Percentiles rank a stretch among this genome's conserved stretches.
These are phyloP conservation scores for Colletotrichum sublineola DNA, from an alignment of 2,329 filamentous ascomycete species.

Conservation along the genomic window DNA sequence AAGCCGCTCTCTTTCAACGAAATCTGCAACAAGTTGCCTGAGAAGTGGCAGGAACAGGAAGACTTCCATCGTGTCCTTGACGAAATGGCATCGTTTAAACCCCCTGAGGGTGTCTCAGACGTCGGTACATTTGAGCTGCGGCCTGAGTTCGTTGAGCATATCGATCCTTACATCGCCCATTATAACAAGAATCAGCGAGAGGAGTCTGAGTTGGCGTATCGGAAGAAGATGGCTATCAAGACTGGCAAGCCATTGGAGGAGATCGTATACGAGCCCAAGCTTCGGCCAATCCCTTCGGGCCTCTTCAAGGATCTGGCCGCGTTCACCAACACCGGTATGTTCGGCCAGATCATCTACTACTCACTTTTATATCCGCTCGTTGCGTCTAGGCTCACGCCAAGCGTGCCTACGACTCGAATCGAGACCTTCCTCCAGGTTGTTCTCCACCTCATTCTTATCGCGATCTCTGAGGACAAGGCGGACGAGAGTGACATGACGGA, in stretches of 20 bases:
- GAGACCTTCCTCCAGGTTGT: conserved; percentile 95
- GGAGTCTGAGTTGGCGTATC: conserved; percentile 92
- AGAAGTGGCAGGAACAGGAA: conserved; percentile 90
- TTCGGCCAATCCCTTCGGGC: conserved; percentile 81
- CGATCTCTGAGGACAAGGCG: conserved; percentile 83
- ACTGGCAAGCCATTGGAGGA: conserved; percentile 84
- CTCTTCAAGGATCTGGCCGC: conserved; percentile 81
- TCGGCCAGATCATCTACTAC: conserved; percentile 91
- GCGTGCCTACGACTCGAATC: conserved; percentile 83
- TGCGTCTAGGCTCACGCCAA: conserved; percentile 76
- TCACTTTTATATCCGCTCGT: conserved; percentile 85
- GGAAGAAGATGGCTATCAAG: conserved; percentile 87
- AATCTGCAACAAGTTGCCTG: conserved; percentile 85
- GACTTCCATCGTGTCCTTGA: conserved; percentile 88
- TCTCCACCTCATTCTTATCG: conserved; percentile 87
- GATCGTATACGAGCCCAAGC: conserved; percentile 90
- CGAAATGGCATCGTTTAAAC: conserved; percentile 88
- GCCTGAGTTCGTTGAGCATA: conserved; percentile 84
- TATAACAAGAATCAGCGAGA: conserved; percentile 98
- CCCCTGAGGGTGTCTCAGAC: conserved; percentile 92
- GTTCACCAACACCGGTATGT: conserved; percentile 87
- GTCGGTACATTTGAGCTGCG: conserved; percentile 95
- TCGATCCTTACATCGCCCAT: conserved; percentile 96
- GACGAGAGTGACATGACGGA: conserved; percentile 65
- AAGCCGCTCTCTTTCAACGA: conserved; percentile 96